These are phyloP conservation scores for Phyllachora maydis DNA, from an alignment of 2,329 filamentous ascomycete species.

Conservation along the genomic window DNA sequence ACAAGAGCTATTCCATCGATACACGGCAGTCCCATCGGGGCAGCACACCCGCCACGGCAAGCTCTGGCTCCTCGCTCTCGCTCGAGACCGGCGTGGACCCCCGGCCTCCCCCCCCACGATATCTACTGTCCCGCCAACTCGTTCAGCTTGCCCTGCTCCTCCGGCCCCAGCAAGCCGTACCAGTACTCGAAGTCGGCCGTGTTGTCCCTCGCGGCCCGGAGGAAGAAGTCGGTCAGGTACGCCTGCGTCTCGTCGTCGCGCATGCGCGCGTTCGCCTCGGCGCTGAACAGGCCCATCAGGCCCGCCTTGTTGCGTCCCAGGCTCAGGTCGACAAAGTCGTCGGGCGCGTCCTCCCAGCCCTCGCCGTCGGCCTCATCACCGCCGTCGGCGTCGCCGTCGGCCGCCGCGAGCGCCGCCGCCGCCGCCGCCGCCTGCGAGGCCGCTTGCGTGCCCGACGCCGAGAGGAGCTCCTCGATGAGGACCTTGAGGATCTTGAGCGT, in stretches of 20 bases:
- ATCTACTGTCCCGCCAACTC: slow-evolving; percentile 18
- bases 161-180: slow-evolving; percentile 31
- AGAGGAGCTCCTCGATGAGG: slow-evolving; percentile 75
- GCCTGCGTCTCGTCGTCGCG: slow-evolving; percentile 80
- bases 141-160: slow-evolving; percentile 34
- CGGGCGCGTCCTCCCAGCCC: slow-evolving; percentile 92
- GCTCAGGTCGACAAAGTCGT: slow-evolving; percentile 59
- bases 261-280: slow-evolving; percentile 40
- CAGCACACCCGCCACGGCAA: too few species aligned
- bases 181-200: slow-evolving; percentile 32
- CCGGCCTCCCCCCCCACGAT: too few species aligned
- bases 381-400: slow-evolving; percentile 38
- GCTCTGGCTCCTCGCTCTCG: too few species aligned
- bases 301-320: slow-evolving; percentile 48
- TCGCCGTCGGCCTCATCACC: too few species aligned
- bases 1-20: too few species aligned
- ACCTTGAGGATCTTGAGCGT: slow-evolving; percentile 93
- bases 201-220: slow-evolving; percentile 33
- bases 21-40: too few species aligned
- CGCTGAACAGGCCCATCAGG: slow-evolving; percentile 61
- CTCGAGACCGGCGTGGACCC: too few species aligned
- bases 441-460: slow-evolving; percentile 46
- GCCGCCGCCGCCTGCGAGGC: slow-evolving; percentile 42
- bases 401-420: slow-evolving; percentile 33
- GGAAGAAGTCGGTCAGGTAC: slow-evolving; percentile 69